phyloP scores from a whole-genome alignment of 2,329 filamentous ascomycete species.

The Diplodia sapinea region DNA sequence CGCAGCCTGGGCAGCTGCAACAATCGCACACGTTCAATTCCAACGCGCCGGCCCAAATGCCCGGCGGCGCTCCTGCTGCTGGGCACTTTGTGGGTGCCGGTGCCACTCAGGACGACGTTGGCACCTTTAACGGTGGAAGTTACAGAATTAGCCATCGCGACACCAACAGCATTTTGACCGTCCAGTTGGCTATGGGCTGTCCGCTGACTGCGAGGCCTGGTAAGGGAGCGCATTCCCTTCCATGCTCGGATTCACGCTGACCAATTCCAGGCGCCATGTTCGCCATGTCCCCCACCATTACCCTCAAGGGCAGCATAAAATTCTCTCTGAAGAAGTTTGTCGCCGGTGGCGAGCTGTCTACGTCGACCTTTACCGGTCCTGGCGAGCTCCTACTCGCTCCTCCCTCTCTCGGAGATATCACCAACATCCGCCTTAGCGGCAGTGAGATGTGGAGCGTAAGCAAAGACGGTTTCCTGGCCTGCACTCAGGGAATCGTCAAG shows the following conservation, averaged over 20 bases:
- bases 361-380: conserved; percentile 83
- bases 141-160: conserved; percentile 93
- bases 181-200: conserved; percentile 88
- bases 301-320: conserved; percentile 79
- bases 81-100: conserved; percentile 69
- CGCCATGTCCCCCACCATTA: conserved; percentile 88
- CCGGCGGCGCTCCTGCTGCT: conserved; percentile 50
- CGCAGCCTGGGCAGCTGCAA: conserved; percentile 21
- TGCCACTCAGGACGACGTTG: conserved; percentile 77
- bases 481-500: conserved; percentile 84
- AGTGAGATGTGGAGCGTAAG: conserved; percentile 82
- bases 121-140: conserved; percentile 96
- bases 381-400: conserved; percentile 89
- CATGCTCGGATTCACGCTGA: not conserved
- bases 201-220: conserved; percentile 81
- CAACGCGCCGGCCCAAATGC: conserved; percentile 40
- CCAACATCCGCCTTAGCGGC: conserved; percentile 74
- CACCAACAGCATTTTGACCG: conserved; percentile 84
- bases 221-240: conserved; percentile 40
- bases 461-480: conserved; percentile 83
- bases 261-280: conserved; percentile 75
- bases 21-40: conserved; percentile 38
- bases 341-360: conserved; percentile 76
- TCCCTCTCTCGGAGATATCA: conserved; percentile 80
- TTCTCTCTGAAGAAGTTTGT: conserved; percentile 94